Evolutionary conservation across 371 early-diverging fungal genomes (phyloP).

Genomic region (Rhizopus microsporus): DNA sequence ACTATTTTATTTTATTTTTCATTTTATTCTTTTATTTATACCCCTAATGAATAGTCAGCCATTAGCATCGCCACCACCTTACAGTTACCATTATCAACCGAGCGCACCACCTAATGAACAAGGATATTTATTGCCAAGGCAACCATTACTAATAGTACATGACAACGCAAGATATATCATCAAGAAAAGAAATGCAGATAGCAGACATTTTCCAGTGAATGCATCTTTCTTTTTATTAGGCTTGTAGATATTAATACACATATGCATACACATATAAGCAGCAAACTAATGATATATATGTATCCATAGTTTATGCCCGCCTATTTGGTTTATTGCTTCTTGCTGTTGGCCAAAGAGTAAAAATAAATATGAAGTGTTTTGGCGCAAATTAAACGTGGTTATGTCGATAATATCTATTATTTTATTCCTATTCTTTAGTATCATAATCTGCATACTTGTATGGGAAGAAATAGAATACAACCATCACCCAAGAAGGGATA

Average conservation of each 20-base stretch:
- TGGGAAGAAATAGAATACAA: slow-evolving; percentile 2
- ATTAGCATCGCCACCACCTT: no score
- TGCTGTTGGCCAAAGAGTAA: slow-evolving; percentile 14
- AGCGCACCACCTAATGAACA: neutral
- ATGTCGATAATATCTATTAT: slow-evolving; percentile 14
- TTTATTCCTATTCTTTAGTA: neutral
- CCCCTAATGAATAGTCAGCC: no score
- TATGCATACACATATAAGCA: no score
- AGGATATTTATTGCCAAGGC: neutral
- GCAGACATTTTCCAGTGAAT: slow-evolving; percentile 14
- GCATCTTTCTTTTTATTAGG: slow-evolving; percentile 19
- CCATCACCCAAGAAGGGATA: slow-evolving; percentile 1
- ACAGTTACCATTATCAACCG: neutral
- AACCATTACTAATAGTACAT: neutral
- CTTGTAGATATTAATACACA: slow-evolving; percentile 11
- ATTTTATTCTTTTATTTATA: no score
- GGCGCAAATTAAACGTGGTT: slow-evolving; percentile 17
- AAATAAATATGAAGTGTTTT: slow-evolving; percentile 21
- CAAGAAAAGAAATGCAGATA: neutral
- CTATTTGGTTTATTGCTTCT: slow-evolving; percentile 22
- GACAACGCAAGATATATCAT: neutral
- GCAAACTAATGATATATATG: neutral
- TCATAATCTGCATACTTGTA: neutral
- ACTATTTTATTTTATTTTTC: no score
- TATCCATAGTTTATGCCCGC: slow-evolving; percentile 18